phyloP scores from a whole-genome alignment of 1,139 yeast species.

The Petasospora fabianii region DNA sequence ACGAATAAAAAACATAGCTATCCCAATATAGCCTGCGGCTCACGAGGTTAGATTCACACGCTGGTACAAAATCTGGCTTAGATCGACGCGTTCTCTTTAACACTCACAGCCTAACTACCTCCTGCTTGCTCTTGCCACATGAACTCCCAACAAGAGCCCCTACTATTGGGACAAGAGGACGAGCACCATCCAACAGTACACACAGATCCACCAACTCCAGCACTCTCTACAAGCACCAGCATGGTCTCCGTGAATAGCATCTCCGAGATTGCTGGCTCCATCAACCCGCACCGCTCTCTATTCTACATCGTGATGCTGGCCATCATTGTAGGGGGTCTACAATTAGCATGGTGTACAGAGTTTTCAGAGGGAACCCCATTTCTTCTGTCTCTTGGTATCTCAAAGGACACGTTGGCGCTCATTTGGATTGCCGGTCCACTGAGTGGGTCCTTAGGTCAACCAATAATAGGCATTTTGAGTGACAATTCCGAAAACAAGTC shows the following conservation, averaged over 20 bases:
- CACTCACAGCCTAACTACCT: not conserved
- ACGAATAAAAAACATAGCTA: too few relatives aligned
- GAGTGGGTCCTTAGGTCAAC: constrained; percentile 58
- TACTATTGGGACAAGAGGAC: constrained; percentile 5
- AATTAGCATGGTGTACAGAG: constrained; percentile 52
- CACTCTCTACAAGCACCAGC: constrained; percentile 8
- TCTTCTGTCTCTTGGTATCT: constrained; percentile 47
- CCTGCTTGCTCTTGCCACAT: not conserved
- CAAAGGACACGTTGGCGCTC: constrained; percentile 48
- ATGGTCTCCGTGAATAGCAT: constrained; percentile 12
- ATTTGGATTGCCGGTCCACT: constrained; percentile 65
- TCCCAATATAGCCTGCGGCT: too few relatives aligned
- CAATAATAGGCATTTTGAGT: constrained; percentile 52
- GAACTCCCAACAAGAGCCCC: constrained; percentile 5
- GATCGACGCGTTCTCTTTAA: too few relatives aligned
- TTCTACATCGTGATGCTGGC: constrained; percentile 43
- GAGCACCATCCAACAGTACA: not conserved
- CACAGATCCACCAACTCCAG: not conserved
- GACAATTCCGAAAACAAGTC: constrained; percentile 42
- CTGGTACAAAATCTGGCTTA: too few relatives aligned
- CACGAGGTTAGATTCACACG: too few relatives aligned
- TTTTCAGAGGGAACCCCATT: constrained; percentile 53
- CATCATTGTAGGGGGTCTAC: constrained; percentile 46
- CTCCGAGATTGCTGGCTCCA: constrained; percentile 17
- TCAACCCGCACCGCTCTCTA: constrained; percentile 40